Evolutionary conservation across 2,329 filamentous ascomycete genomes (phyloP), one percentile per base, ranked within the genome.

Genomic region (Ophiostoma sp.): DNA sequence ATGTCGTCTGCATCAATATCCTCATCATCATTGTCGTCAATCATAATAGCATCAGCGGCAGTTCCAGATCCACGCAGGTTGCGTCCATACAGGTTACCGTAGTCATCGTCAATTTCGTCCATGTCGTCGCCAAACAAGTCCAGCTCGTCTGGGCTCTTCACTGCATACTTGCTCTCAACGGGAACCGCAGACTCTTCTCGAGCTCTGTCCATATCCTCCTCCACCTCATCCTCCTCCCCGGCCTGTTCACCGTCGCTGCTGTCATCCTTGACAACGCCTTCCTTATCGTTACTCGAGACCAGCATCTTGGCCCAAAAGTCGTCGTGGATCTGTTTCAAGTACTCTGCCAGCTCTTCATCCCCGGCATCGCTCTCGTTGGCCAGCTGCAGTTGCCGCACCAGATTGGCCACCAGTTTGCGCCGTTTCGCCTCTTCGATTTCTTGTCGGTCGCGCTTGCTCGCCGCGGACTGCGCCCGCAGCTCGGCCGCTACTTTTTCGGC

Each of bases 261-360:
- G 2, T 48, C 42, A 7, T 69, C 17, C 1, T 71, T 42, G 3
- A 11, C 55, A 4, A 3, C n/a, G 7, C 15, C 33, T 22, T 73
- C 42, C 17, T 42, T 6, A 8, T 19, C n/a, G 1, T 93, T 89
- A 36, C 94, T 87, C 1, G 71, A 59, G 25, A 85, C 86, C 28
- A 88, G 86, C 93, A 97, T 95, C 8, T 88, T 84, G 4, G 85
- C 77, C 8, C 92, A 86, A 78, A 97, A 97, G 71, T 97, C 93
- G 68, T 87, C 87, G 79, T 95, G 93, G 15, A 96, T 80, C 74
- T 87, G 87, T 72, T 82, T 84, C 61, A 96, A 81, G 86, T 93
- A 94, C 61, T 83, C 84, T 25, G 84, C 82, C 39, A 97, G 82
- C 0, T 88, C 85, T 1, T 87, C 85, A 0, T 91, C 89, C 42